Conservation (phyloP, 2,329 filamentous ascomycete species). For the Ophiostoma montium region DNA sequence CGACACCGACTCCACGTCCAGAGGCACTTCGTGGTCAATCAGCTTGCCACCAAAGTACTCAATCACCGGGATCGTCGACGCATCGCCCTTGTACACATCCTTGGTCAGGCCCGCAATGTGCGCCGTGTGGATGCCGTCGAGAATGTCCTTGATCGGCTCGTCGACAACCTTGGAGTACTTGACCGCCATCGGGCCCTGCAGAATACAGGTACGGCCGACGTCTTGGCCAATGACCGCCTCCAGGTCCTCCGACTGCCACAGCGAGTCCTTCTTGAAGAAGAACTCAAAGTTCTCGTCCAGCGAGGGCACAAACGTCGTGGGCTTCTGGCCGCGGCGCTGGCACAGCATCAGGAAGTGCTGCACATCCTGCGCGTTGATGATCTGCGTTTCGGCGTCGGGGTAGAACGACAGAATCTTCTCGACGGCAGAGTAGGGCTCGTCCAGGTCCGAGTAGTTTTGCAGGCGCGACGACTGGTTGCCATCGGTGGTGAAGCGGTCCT, state of each 20-base stretch:
- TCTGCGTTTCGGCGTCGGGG: slow-evolving; percentile 73
- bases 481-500: slow-evolving; percentile 79
- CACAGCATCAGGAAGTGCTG: slow-evolving; percentile 93
- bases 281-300: slow-evolving; percentile 96
- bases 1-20: slow-evolving; percentile 68
- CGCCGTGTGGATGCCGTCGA: slow-evolving; percentile 76
- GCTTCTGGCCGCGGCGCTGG: slow-evolving; percentile 86
- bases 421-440: slow-evolving; percentile 64
- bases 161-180: slow-evolving; percentile 83
- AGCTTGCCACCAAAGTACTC: slow-evolving; percentile 95
- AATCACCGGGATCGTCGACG: slow-evolving; percentile 61
- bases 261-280: slow-evolving; percentile 99
- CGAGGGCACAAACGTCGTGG: slow-evolving; percentile 88
- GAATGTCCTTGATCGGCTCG: slow-evolving; percentile 87
- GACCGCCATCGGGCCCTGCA: slow-evolving; percentile 86
- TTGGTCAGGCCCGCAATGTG: slow-evolving; percentile 70
- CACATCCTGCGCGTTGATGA: slow-evolving; percentile 96
- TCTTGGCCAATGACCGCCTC: slow-evolving; percentile 94
- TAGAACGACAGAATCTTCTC: slow-evolving; percentile 70
- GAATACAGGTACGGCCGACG: slow-evolving; percentile 87
- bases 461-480: slow-evolving; percentile 64
- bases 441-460: slow-evolving; percentile 79
- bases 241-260: slow-evolving; percentile 97
- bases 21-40: slow-evolving; percentile 53
- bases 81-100: slow-evolving; percentile 67